Base-by-base conservation (phyloP, 257 asterid genomes). In the Mitragyna speciosa region DNA sequence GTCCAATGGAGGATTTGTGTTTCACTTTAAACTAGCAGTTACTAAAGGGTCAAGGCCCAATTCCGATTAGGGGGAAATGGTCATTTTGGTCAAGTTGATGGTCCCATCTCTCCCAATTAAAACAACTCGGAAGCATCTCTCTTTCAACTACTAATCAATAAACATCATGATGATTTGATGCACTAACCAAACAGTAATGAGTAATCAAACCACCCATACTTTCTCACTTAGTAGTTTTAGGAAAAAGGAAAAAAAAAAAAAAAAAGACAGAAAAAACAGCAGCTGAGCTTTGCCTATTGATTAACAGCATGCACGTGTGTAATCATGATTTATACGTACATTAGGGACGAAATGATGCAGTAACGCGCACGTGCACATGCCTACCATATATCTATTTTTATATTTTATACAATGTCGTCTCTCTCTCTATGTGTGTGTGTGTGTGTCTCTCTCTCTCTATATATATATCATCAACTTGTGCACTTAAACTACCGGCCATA, bases 1-100 rank as follows among this genome's bases (percentile, higher is more conserved):
- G 78, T 19, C 22, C 31, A 22, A 15, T 76, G 64, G 39, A 73
- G 59, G 59, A 36, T 8, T 22, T 20, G 43, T 90, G 93, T 83
- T 82, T 22, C 75, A 81, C 89, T 91, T 89, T 91, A 76, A 47
- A 65, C 83, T 48, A 87, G 87, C 95, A 89, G 54, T 59, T 33
- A 78, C 69, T 48, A 26, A 84, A 82, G 81, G 70, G 51, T 0
- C 48, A 58, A 86, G 86, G 54, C 89, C 90, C 87, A 84, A 76
- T 39, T 69, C 43, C 56, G 71, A 72, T 71, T 70, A 51, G 49
- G 75, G 24, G 5, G 51, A 12, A 31, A 74, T 30, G 41, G 70
- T 12, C 82, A 85, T 78, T 28, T 79, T 45, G 49, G 65, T 10
- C n/a, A 22, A 22, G 24, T 5, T 4, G 20, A 65, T 36, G 72